These are phyloP conservation scores for Colletotrichum cereale DNA, from an alignment of 2,329 filamentous ascomycete genomes.

Conservation along the genomic window DNA sequence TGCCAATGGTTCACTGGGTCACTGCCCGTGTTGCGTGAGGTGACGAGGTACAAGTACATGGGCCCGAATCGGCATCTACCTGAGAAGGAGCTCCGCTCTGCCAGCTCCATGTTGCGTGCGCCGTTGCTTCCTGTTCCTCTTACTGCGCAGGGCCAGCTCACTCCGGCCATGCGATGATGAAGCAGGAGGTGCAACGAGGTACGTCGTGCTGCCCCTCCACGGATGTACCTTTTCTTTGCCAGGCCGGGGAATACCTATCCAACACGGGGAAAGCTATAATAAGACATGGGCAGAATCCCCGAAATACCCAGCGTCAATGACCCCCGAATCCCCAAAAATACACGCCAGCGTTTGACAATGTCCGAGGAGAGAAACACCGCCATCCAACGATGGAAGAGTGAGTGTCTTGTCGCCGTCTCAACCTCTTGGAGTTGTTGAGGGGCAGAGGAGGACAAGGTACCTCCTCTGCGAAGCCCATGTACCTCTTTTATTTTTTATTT, in stretches of 20 bases:
- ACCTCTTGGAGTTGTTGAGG: slow-evolving; percentile 19
- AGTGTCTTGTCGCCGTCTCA: slow-evolving; percentile 8
- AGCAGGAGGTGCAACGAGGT: neutral
- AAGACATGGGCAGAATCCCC: neutral
- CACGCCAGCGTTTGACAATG: neutral
- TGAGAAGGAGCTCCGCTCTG: slow-evolving; percentile 22
- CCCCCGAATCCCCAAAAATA: neutral
- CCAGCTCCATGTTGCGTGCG: slow-evolving; percentile 8
- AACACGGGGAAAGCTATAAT: neutral
- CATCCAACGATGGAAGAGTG: neutral
- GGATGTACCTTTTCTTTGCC: neutral
- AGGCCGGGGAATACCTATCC: neutral
- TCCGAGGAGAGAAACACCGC: slow-evolving; percentile 1
- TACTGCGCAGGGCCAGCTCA: neutral
- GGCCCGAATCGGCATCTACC: slow-evolving; percentile 9
- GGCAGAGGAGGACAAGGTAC: slow-evolving; percentile 15
- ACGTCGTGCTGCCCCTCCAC: neutral
- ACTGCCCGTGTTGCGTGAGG: slow-evolving; percentile 3
- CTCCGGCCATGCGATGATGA: neutral
- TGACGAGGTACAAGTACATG: slow-evolving; percentile 7
- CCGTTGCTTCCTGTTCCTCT: neutral
- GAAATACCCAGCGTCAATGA: neutral
- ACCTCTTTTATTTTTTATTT: neutral
- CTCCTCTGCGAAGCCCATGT: slow-evolving; percentile 1
- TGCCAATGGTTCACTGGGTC: slow-evolving; percentile 1